Evolutionary conservation across 2,329 filamentous ascomycete genomes (phyloP), one percentile per base, ranked within the genome.

Genomic region (Colletotrichum scovillei): DNA sequence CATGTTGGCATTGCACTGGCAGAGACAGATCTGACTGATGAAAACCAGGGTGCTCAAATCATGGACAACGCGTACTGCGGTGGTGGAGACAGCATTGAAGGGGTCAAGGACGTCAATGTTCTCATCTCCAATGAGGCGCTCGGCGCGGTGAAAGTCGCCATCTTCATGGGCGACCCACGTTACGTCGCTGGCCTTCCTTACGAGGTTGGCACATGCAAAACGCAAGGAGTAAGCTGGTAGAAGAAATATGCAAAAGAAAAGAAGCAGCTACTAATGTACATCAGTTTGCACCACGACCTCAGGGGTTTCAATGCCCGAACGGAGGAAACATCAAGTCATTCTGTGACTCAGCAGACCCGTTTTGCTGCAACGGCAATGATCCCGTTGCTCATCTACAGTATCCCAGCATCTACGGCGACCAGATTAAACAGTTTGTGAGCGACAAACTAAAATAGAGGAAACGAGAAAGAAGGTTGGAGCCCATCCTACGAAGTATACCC

Each of bases 91-190:
- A 78, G 83, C 0, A 86, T 84, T 24, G 80, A 85, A 62, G 84
- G 86, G 30, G 84, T 85, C 73, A 79, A 82, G 1, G 84, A 84
- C 59, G 84, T 86, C 1, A 82, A 83, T 0, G 81, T 86, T 0
- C 81, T 82, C 2, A 79, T 89, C 5, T 83, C 82, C 2, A 82
- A 85, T 0, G 84, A 82, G 6, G 88, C 89, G 3, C 80, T 91
- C 8, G 82, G 81, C 4, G 86, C 87, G 78, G 87, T 93, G 76
- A 91, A 91, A 80, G 91, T 89, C 0, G 89, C 87, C 16, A 91
- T 93, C 76, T 89, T 92, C 79, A 89, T 92, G 86, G 91, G 91
- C 7, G 87, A 91, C 77, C 92, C 92, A 4, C 85, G 90, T 71
- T 88, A 89, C 76, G 82, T 86, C 8, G 80, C 82, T 6, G 90